These are phyloP conservation scores for Rhizophagus prolifer DNA, from an alignment of 192 early-diverging fungal genomes.

Conservation along the genomic window DNA sequence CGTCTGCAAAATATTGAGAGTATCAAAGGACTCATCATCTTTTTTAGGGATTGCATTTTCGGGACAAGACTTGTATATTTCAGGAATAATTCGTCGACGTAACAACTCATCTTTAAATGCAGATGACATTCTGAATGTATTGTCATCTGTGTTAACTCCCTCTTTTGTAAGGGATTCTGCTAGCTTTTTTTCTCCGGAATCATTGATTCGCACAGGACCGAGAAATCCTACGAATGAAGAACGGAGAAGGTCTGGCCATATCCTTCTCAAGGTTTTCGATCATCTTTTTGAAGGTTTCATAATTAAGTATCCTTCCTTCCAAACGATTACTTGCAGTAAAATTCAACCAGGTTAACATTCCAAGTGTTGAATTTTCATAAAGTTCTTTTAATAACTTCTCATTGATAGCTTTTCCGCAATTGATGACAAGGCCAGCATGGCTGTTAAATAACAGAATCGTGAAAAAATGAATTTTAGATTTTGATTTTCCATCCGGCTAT, in stretches of 20 bases:
- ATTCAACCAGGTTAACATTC: neutral
- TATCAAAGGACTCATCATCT: conserved; percentile 13
- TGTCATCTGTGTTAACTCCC: conserved; percentile 20
- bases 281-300: conserved; percentile 24
- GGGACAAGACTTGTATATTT: conserved; percentile 1
- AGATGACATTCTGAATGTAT: conserved; percentile 28
- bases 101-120: conserved; percentile 12
- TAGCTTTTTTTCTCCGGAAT: conserved; percentile 3
- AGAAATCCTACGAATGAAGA: conserved; percentile 21
- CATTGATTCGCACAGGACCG: neutral
- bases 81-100: conserved; percentile 8
- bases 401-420: conserved; percentile 7
- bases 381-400: neutral
- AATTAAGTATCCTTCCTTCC: neutral
- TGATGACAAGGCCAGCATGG: conserved; percentile 12
- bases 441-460: conserved; percentile 14
- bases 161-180: conserved; percentile 17
- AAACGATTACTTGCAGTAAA: neutral
- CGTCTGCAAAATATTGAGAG: neutral
- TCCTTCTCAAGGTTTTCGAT: conserved; percentile 16
- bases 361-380: neutral
- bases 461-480: conserved; percentile 7
- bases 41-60: conserved; percentile 17
- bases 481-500: conserved; percentile 4
- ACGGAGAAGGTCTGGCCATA: conserved; percentile 24